These are phyloP conservation scores for Trichoderma harzianum DNA, from an alignment of 2,329 filamentous ascomycete genomes.

Conservation along the genomic window DNA sequence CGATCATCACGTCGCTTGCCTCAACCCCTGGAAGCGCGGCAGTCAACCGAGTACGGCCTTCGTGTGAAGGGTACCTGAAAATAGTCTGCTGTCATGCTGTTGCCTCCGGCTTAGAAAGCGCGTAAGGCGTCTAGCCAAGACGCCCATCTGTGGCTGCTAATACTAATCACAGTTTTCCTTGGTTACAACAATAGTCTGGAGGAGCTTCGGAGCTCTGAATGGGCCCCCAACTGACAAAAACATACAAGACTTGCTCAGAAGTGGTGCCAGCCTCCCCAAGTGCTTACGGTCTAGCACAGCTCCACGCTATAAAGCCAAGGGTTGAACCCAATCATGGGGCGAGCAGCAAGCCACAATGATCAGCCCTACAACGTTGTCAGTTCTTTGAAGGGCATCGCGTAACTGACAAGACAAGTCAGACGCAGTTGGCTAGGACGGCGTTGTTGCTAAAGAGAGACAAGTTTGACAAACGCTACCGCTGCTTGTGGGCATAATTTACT, in stretches of 20 bases:
- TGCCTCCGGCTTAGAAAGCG: not conserved
- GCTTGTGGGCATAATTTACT: not conserved
- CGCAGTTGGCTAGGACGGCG: not conserved
- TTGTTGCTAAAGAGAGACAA: not conserved
- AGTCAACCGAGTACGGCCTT: not conserved
- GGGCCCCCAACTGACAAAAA: not conserved
- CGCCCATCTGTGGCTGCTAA: not conserved
- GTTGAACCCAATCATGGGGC: not conserved
- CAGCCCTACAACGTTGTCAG: not conserved
- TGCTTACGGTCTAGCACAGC: slow-evolving; percentile 5
- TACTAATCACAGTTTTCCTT: not conserved
- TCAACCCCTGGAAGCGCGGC: not conserved
- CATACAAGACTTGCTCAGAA: not conserved
- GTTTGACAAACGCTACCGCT: not conserved
- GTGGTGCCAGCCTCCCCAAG: not conserved
- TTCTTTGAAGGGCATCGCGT: not conserved
- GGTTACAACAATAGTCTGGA: not conserved
- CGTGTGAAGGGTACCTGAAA: not conserved
- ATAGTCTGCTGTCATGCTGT: not conserved
- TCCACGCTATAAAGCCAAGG: not conserved
- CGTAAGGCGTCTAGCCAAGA: not conserved
- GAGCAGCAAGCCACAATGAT: not conserved
- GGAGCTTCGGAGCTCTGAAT: not conserved
- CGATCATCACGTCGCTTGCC: not conserved
- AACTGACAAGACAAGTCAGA: not conserved